Percentiles rank a stretch among this genome's conserved stretches.
phyloP scores from a whole-genome alignment of 1,284 basidiomycete genomes.

The Vanrija humicola region DNA sequence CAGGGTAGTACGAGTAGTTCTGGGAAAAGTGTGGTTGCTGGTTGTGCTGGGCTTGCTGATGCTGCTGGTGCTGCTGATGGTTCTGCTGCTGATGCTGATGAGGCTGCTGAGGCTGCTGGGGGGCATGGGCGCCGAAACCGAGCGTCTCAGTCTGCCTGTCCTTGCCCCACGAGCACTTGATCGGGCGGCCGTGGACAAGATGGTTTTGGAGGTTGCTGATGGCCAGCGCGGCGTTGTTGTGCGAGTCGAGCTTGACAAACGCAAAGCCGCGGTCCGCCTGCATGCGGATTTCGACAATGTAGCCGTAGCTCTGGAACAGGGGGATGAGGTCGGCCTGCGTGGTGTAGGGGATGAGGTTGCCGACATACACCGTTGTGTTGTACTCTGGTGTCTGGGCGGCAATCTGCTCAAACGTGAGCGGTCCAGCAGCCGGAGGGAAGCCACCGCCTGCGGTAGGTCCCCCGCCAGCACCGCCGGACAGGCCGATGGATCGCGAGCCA shows the following conservation, averaged over 20 bases:
- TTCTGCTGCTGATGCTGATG: slow-evolving; percentile 1
- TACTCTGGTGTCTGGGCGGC: slow-evolving; percentile 83
- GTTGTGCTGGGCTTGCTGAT: slow-evolving; percentile 1
- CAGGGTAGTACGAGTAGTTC: slow-evolving; percentile 45
- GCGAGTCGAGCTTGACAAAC: slow-evolving; percentile 95
- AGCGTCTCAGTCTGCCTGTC: slow-evolving; percentile 56
- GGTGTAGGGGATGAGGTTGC: slow-evolving; percentile 92
- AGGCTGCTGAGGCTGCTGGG: slow-evolving; percentile 10
- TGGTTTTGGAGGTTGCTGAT: slow-evolving; percentile 92
- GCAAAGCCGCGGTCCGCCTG: slow-evolving; percentile 97
- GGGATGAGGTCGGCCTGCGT: slow-evolving; percentile 94
- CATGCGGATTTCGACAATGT: slow-evolving; percentile 96
- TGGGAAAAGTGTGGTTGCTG: slow-evolving; percentile 4
- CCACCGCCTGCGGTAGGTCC: slow-evolving; percentile 11
- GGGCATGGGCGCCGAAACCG: slow-evolving; percentile 7
- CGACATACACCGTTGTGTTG: slow-evolving; percentile 96
- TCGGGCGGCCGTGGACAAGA: slow-evolving; percentile 89
- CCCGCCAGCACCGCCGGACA: slow-evolving; percentile 19
- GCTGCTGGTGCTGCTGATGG: too few relatives aligned
- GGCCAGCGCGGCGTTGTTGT: slow-evolving; percentile 95
- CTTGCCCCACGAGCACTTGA: slow-evolving; percentile 98
- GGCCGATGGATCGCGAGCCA: slow-evolving; percentile 52
- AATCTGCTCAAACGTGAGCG: slow-evolving; percentile 78
- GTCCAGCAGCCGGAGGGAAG: slow-evolving; percentile 37
- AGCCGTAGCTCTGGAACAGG: slow-evolving; percentile 88